Evolutionary conservation across 208 protist species (phyloP), one percentile per base, ranked within the genome.

Genomic region (Endotrypanum monterogeii): DNA sequence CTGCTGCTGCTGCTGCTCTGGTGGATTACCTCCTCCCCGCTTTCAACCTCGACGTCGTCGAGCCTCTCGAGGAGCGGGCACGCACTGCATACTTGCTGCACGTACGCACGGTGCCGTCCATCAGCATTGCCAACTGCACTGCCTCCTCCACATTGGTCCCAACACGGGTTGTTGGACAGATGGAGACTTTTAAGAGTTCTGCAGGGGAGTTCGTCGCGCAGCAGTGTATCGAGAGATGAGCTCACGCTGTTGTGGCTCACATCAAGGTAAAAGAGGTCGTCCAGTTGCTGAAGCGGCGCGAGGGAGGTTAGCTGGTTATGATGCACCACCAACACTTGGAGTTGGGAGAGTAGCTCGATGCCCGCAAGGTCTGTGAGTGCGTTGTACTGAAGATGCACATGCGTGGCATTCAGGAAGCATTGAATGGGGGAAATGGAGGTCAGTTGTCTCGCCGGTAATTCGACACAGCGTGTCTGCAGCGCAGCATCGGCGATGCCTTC

Each of bases 371-470:
- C 70, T 35, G 62, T 37, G 20, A 96, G 52, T 1, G 58, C 44
- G 76, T 96, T 96, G 81, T 94, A 78, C 73, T 93, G 89, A 18
- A 94, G 76, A 73, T 94, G 93, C 23, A 96, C 57, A 78, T 94
- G 88, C 12, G 90, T 94, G 30, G 82, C 83, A 71, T 92, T 96
- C 35, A 92, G 71, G 63, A 93, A 92, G 65, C 82, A 88, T 73
- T 92, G 87, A 1, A 89, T 68, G 1, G 80, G 41, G 4, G 54
- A 58, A 18, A 81, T 84, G 55, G 79, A 77, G 44, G 48, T 79
- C 32, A 96, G 78, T 23, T 62, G 68, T 4, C 78, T 67, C 12
- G 77, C 86, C 3, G 80, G 74, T 20, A 91, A 80, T 25, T 96
- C 86, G 2, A 96, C 82, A 39, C 84, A 65, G 3, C 57, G 74